Conservation (phyloP, 129 eudicot species). For the Flaveria linearis region DNA sequence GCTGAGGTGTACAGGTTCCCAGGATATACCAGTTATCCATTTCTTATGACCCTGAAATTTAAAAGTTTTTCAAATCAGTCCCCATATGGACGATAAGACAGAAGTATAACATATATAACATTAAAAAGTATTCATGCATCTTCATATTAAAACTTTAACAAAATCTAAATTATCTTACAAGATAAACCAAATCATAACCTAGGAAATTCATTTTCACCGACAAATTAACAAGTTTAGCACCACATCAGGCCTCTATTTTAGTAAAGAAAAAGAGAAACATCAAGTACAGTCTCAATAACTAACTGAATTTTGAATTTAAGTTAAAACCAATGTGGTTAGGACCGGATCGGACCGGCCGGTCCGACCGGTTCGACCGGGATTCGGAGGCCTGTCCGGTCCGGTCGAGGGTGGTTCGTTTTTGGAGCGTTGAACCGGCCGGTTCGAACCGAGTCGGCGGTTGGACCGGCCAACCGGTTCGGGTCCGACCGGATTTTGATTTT, state of each 20-base stretch:
- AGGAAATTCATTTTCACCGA: background rate
- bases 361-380: too few species aligned
- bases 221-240: background rate
- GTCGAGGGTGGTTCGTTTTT: too few species aligned
- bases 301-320: background rate
- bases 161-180: background rate
- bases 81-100: background rate
- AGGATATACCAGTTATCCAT: constrained; percentile 95
- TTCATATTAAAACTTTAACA: background rate
- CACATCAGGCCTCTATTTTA: background rate
- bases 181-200: background rate
- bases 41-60: constrained; percentile 86
- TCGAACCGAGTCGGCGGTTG: too few species aligned
- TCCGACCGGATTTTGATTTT: too few species aligned
- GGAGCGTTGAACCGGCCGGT: too few species aligned
- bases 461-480: too few species aligned
- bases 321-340: too few species aligned
- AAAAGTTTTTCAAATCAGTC: constrained; percentile 17
- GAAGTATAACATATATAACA: background rate
- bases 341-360: too few species aligned
- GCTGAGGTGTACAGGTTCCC: constrained; percentile 91
- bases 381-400: too few species aligned
- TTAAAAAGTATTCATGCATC: background rate
- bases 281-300: background rate
- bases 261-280: background rate